phyloP scores from a whole-genome alignment of 1,284 basidiomycete genomes.

The Puccinia polysora region DNA sequence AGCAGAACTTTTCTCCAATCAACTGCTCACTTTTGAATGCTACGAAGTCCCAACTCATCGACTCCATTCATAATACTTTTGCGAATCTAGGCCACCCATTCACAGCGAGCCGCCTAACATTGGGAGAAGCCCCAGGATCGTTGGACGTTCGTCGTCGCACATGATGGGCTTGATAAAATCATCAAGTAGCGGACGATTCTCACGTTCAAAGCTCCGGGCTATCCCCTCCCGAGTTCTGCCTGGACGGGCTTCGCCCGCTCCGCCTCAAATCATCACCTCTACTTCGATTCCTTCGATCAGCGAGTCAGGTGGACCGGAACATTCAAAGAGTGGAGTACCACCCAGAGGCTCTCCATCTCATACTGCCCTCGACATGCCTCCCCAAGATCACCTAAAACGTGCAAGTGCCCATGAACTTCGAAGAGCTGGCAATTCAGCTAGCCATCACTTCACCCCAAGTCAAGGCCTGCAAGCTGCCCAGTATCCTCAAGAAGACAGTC shows the following conservation, averaged over 20 bases:
- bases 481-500: not conserved
- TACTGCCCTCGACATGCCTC: not conserved
- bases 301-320: not conserved
- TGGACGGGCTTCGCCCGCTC: not conserved
- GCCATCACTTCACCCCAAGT: not conserved
- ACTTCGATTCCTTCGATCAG: not conserved
- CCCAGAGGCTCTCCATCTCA: not conserved
- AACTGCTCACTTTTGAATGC: too few relatives aligned
- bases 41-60: too few relatives aligned
- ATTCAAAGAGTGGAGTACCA: not conserved
- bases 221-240: not conserved
- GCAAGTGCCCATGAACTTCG: not conserved
- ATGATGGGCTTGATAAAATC: constrained; percentile 5
- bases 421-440: not conserved
- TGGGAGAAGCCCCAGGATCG: too few relatives aligned
- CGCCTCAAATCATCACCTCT: constrained; percentile 39
- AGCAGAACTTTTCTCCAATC: too few relatives aligned
- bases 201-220: constrained; percentile 8
- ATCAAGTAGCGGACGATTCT: not conserved
- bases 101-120: too few relatives aligned
- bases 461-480: not conserved
- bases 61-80: too few relatives aligned
- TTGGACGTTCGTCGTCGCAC: too few relatives aligned
- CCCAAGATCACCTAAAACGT: not conserved
- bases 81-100: too few relatives aligned